These are phyloP conservation scores for Fusarium brevicatenulatum DNA, from an alignment of 2,329 filamentous ascomycete species.

Conservation along the genomic window DNA sequence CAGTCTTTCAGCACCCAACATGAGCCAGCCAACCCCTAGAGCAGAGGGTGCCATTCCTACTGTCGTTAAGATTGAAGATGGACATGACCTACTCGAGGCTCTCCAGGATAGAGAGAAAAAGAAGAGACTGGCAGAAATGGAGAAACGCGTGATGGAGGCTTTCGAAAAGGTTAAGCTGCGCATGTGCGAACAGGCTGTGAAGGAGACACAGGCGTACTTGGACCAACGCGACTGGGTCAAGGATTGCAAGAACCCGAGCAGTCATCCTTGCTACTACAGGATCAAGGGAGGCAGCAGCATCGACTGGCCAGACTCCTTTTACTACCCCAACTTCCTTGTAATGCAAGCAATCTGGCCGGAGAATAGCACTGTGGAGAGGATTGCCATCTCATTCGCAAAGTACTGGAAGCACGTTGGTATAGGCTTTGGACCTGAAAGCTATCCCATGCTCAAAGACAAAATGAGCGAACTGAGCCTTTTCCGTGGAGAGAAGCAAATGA, in stretches of 20 bases:
- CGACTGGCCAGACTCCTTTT: neutral
- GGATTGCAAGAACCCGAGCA: neutral
- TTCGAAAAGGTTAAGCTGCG: neutral
- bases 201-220: neutral
- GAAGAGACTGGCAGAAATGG: neutral
- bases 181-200: neutral
- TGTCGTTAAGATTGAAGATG: neutral
- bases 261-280: neutral
- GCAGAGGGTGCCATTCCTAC: neutral
- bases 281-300: neutral
- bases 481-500: too few relatives aligned
- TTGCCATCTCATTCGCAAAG: neutral
- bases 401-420: too few relatives aligned
- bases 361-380: accelerated
- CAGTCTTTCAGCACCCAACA: neutral
- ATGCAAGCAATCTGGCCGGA: neutral
- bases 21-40: neutral
- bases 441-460: neutral
- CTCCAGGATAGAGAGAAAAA: neutral
- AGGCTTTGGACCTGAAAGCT: too few relatives aligned
- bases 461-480: neutral
- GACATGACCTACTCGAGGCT: neutral
- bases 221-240: neutral
- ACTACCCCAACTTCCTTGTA: neutral
- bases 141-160: neutral